Base-by-base conservation (phyloP, 164 flowering plant genomes). In the Sextonia rubra region DNA sequence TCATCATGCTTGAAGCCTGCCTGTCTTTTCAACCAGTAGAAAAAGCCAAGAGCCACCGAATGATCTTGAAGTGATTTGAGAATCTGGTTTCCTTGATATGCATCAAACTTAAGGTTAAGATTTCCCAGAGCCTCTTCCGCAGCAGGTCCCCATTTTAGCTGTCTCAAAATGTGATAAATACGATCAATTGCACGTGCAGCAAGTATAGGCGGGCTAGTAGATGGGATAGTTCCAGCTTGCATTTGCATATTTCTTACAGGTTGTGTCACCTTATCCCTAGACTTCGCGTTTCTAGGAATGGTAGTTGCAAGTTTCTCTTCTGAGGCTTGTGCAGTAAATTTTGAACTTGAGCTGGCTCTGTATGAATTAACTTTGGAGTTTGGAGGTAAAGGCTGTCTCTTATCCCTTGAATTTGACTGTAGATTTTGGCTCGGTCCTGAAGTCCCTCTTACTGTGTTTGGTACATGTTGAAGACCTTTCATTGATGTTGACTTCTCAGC, bases 1-100 rank as follows among this genome's bases (percentile, higher is more conserved):
- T 84, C 97, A 80, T 93, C 98, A 75, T 96, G 99, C 88, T 85
- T 92, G 83, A 88, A 96, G 12, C 97, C 91, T 8, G 86, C 69
- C 77, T 77, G 89, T 44, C 78, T 68, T 76, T 89, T 96, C 82
- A 96, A 76, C 98, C 98, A 96, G 75, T 88, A 77, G 81, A 96
- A 96, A 78, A 92, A 91, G 4, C 93, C 87, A 60, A 84, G 85
- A 72, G 99, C 99, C 74, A 89, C 95, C 0, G 81, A 77, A 78
- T 87, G 81, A 76, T 93, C 97, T 60, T 89, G 86, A 58, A 96
- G 81, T 81, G 82, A 86, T 83, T 96, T 96, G 4, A 96, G 86
- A 62, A 96, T 75, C 80, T 96, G 98, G 82, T 96, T 96, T 66
- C 97, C 98, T 71, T 87, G 97, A 77, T 86, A 96, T 27, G 91